A percentile compares a stretch with the other conserved stretches of the same genome.
These are phyloP conservation scores for Volvox carteri DNA, from an alignment of 163 green algal species.

Conservation along the genomic window DNA sequence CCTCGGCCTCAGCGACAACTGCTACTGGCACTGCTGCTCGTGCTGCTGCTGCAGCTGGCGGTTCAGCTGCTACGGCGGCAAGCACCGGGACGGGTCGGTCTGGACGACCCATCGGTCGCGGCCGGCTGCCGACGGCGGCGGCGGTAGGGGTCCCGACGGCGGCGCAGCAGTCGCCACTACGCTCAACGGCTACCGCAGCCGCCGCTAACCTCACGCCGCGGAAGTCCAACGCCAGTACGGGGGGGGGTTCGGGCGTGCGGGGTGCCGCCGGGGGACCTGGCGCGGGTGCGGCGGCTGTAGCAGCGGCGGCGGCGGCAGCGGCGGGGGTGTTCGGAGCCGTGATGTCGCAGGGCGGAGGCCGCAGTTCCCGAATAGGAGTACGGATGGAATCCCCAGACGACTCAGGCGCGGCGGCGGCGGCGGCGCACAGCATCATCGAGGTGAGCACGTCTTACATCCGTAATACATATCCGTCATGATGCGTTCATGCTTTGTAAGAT, in stretches of 20 bases:
- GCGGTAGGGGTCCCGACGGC: background rate
- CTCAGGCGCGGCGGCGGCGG: background rate
- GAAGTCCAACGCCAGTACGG: background rate
- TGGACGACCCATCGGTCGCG: slow-evolving; percentile 11
- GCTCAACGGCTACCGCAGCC: background rate
- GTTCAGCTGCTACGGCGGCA: too few species aligned
- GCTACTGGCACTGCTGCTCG: background rate
- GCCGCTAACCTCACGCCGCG: background rate
- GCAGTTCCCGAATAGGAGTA: background rate
- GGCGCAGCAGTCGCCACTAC: background rate
- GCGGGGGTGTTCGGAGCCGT: background rate
- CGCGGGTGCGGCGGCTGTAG: background rate
- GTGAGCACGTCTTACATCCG: too few species aligned
- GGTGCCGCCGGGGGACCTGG: background rate
- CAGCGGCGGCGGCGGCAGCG: background rate
- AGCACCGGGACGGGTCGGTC: background rate
- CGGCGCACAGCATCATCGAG: slow-evolving; percentile 19
- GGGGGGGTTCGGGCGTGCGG: background rate
- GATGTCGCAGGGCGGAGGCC: background rate
- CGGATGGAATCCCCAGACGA: slow-evolving; percentile 3
- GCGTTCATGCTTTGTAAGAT: too few species aligned
- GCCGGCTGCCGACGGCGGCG: background rate
- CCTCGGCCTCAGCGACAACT: too few species aligned
- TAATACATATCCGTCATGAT: too few species aligned
- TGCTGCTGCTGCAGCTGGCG: background rate